Conservation (phyloP, 2,329 filamentous ascomycete species). For the Aspergillus bombycis region DNA sequence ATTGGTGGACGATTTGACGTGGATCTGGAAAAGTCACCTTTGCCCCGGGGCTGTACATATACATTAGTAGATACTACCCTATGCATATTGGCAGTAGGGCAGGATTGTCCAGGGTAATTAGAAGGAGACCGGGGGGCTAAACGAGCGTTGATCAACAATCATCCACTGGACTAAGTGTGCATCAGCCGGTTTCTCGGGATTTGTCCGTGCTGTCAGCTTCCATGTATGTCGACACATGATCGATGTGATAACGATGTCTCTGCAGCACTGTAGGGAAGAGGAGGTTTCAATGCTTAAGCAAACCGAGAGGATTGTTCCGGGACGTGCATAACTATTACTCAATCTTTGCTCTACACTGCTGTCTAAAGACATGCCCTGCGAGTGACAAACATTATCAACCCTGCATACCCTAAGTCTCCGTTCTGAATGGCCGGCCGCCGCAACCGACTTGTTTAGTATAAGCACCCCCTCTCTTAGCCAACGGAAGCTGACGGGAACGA, state of each 20-base stretch:
- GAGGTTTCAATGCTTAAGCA: background rate
- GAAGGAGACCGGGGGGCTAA: background rate
- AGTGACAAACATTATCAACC: background rate
- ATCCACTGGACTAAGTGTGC: background rate
- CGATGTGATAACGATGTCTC: background rate
- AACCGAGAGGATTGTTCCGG: background rate
- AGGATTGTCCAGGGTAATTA: background rate
- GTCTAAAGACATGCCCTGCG: background rate
- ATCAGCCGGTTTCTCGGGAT: background rate
- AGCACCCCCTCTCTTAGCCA: background rate
- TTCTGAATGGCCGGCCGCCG: background rate
- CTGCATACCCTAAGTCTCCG: background rate
- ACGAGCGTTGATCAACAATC: background rate
- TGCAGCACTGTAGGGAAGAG: background rate
- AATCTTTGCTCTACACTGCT: background rate
- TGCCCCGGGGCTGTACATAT: background rate
- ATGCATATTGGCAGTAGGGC: background rate
- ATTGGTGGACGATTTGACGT: background rate
- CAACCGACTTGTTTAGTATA: conserved; percentile 4
- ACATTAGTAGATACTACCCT: background rate
- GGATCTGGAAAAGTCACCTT: background rate
- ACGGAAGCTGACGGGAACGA: background rate
- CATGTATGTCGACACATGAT: background rate
- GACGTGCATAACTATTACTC: background rate
- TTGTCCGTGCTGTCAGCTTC: background rate